Evolutionary conservation across 2,329 filamentous ascomycete species (phyloP).

Genomic region (Fusarium proliferatum): DNA sequence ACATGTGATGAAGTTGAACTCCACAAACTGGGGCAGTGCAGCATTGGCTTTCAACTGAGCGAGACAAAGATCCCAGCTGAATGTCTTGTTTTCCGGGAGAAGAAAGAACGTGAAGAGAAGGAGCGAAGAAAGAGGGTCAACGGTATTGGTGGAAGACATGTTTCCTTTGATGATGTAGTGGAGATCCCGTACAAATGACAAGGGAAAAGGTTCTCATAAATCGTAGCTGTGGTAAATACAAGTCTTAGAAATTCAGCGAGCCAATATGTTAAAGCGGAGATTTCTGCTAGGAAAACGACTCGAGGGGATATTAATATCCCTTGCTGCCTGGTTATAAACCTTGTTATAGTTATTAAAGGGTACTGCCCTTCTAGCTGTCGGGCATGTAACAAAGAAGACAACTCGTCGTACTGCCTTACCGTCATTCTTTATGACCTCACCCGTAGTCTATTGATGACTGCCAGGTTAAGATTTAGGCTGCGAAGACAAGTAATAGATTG

Average conservation of each 20-base stretch:
- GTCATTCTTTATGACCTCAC: too few species aligned
- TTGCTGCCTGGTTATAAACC: not conserved
- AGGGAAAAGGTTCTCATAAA: too few species aligned
- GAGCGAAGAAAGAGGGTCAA: not conserved
- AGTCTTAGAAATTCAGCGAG: not conserved
- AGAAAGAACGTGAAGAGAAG: not conserved
- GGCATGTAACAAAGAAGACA: not conserved
- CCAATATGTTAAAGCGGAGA: accelerated
- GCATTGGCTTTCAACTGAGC: not conserved
- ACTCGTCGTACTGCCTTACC: not conserved
- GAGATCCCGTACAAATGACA: not conserved
- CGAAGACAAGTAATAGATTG: too few species aligned
- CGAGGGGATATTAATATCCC: not conserved
- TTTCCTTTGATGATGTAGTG: not conserved
- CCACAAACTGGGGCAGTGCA: not conserved
- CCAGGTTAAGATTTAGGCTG: too few species aligned
- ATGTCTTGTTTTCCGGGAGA: not conserved
- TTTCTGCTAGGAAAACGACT: not conserved
- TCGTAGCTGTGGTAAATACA: not conserved
- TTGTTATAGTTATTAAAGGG: not conserved
- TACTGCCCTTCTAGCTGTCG: too few species aligned
- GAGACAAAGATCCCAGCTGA: not conserved
- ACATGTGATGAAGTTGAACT: not conserved
- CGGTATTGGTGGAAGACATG: not conserved
- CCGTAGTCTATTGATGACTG: too few species aligned